phyloP scores from a whole-genome alignment of 23 red algal genomes.

The Gracilaria caudata region DNA sequence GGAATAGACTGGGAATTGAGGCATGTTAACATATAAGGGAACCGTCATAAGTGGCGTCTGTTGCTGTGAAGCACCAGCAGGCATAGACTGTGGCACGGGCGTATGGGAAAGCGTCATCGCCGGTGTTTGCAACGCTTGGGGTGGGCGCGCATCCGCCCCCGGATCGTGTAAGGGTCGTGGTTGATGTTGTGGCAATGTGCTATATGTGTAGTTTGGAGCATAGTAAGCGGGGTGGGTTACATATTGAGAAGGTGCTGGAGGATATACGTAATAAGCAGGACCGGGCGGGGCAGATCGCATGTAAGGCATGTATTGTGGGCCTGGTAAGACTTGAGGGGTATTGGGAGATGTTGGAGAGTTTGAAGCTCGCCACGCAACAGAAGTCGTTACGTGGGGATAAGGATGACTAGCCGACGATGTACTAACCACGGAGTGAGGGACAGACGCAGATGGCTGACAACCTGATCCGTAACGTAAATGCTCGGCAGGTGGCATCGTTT shows the following conservation, averaged over 20 bases:
- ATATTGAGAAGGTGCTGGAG: background rate
- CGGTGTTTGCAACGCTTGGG: background rate
- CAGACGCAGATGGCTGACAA: background rate
- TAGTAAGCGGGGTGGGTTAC: background rate
- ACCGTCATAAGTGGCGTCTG: background rate
- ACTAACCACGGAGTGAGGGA: background rate
- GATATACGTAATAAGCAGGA: background rate
- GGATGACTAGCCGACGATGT: no score
- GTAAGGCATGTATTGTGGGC: background rate
- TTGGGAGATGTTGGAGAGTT: background rate
- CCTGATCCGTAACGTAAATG: background rate
- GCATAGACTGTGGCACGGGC: background rate
- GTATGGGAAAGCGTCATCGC: background rate
- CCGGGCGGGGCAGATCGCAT: background rate
- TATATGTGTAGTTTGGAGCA: background rate
- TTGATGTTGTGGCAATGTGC: background rate
- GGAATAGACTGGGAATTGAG: background rate
- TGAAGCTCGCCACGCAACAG: background rate
- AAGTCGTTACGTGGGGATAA: background rate
- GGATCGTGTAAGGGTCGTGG: background rate
- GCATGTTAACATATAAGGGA: constrained; percentile 8
- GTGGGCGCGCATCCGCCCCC: background rate
- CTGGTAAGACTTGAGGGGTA: background rate
- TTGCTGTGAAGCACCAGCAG: background rate
- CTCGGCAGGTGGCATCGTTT: background rate